Evolutionary conservation across 768 basidiomycete genomes (phyloP), one percentile per base, ranked within the genome.

Genomic region (Naematelia aurantialba): DNA sequence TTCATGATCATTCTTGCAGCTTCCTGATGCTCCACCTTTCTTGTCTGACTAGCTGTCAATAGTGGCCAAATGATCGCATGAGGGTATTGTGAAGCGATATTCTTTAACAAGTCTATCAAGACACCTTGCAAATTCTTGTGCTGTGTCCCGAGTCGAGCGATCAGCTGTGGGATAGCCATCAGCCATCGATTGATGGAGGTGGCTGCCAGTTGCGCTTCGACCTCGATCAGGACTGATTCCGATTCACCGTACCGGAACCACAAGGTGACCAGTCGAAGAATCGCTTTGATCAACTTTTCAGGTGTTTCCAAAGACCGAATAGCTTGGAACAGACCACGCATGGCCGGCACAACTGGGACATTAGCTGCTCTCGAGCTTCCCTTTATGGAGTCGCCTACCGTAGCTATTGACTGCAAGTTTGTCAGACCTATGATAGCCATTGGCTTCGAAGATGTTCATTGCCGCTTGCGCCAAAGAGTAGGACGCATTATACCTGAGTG

Each of bases 21-120:
- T 5, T 66, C 62, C 45, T 74, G 61, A 60, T 76, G 70, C 22
- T 73, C 69, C 24, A 51, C 50, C 34, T 69, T 67, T 17, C 61
- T 64, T 2, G 73, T 76, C 48, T 73, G 69, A 34, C 72, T 66
- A 2, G 76, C 76, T 13, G 73, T 75, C 21, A 76, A 55, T 8
- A 77, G 56, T 1, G 76, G 74, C 76, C 76, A 77, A 11, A 75
- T 75, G 17, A 75, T 57, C n/a, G 74, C 74, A 60, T 77, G 72
- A 8, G 74, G 74, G 55, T 61, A 77, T 4, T 66, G 60, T 22
- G 61, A 63, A 4, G 72, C 61, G 48, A 77, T 71, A 45, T 62
- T 63, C 55, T 73, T 70, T 22, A 77, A 62, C 42, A 75, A 52
- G 8, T 63, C 61, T 21, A 77, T 58, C 13, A 77, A 57, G 2